Percentiles rank a stretch among this genome's conserved stretches.
Conservation (phyloP, 495 filamentous ascomycete species). For the Penicillium longicatenatum region DNA sequence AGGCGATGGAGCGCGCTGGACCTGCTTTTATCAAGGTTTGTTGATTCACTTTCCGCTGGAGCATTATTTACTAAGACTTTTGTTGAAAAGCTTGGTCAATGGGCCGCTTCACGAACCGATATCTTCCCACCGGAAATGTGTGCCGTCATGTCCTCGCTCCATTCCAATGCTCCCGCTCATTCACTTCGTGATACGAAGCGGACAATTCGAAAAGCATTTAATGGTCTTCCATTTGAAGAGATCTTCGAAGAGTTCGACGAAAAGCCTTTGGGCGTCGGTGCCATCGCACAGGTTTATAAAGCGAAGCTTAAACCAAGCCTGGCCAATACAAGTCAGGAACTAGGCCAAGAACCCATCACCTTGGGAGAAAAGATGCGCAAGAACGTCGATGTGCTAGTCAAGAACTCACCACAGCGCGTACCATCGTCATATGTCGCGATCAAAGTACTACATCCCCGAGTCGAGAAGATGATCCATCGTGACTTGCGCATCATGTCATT, state of each 20-base stretch:
- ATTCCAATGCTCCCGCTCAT: constrained; percentile 92
- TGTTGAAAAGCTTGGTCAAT: constrained; percentile 82
- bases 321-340: constrained; percentile 58
- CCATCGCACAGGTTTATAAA: constrained; percentile 97
- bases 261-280: constrained; percentile 87
- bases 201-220: constrained; percentile 79
- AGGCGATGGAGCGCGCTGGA: constrained; percentile 88
- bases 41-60: neutral
- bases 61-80: neutral
- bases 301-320: constrained; percentile 86
- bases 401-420: constrained; percentile 79
- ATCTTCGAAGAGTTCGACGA: constrained; percentile 98
- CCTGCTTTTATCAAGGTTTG: constrained; percentile 96
- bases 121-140: constrained; percentile 97
- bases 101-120: constrained; percentile 95
- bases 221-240: constrained; percentile 75
- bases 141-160: constrained; percentile 88
- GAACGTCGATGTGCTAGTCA: constrained; percentile 84
- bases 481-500: constrained; percentile 93
- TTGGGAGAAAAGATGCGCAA: constrained; percentile 69
- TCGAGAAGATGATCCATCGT: constrained; percentile 83
- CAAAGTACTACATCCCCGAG: constrained; percentile 92
- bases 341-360: constrained; percentile 49
- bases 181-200: constrained; percentile 77
- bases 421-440: constrained; percentile 94